Evolutionary conservation across 164 flowering plant species (phyloP).

Genomic region (Umbilicus rupestris): DNA sequence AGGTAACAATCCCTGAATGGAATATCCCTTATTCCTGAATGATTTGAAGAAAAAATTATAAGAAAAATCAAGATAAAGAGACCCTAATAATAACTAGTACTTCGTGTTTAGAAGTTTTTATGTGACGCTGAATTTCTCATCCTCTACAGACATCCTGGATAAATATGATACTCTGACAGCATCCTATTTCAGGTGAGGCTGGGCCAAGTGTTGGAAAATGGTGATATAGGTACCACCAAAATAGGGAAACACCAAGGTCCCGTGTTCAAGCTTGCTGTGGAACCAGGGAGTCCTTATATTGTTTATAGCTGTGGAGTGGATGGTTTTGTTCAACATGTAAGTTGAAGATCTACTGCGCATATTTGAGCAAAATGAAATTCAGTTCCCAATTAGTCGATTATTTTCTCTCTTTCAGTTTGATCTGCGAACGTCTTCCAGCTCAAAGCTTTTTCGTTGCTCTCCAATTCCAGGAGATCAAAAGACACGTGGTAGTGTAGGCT

Average conservation of each 20-base stretch:
- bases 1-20: too few species aligned
- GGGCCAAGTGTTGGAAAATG: slow-evolving; percentile 39
- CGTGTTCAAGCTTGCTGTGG: slow-evolving; percentile 56
- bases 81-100: neutral
- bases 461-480: slow-evolving; percentile 26
- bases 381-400: slow-evolving; percentile 6
- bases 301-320: slow-evolving; percentile 71
- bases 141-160: neutral
- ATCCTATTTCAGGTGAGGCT: slow-evolving; percentile 45
- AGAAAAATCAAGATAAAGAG: too few species aligned
- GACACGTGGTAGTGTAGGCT: slow-evolving; percentile 17
- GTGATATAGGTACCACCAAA: slow-evolving; percentile 40
- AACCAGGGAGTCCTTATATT: slow-evolving; percentile 70
- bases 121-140: neutral
- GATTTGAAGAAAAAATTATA: too few species aligned
- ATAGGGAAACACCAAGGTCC: slow-evolving; percentile 53
- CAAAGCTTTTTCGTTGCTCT: slow-evolving; percentile 52
- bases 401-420: slow-evolving; percentile 52
- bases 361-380: neutral
- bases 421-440: slow-evolving; percentile 42
- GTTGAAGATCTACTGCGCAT: neutral
- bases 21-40: too few species aligned
- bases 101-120: neutral
- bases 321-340: slow-evolving; percentile 62
- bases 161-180: neutral